Evolutionary conservation across 371 early-diverging fungal genomes (phyloP), one percentile per base, ranked within the genome.

Genomic region (Rhizopus microsporus): DNA sequence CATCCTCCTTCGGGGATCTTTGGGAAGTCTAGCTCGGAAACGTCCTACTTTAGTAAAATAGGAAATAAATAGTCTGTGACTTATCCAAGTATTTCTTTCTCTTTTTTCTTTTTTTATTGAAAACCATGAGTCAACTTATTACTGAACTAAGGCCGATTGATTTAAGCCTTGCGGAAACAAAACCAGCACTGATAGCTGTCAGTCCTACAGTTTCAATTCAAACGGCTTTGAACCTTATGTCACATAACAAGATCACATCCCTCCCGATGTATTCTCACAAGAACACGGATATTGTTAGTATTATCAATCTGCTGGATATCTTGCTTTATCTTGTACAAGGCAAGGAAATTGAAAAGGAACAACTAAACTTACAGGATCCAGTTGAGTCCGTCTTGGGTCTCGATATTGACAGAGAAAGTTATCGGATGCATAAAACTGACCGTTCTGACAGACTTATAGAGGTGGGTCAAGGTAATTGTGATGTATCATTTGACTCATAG

Each of bases 261-360:
- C 59, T 86, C n/a, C 84, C 86, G 3, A 66, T 86, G 5, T 80
- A 79, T 53, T 82, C 82, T 38, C 84, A 83, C 60, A 68, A 72
- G 47, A 65, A 76, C 38, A 74, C 80, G 1, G 71, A 72, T 17
- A 69, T 85, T 1, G 79, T 80, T 35, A 81, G 77, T 43, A 81
- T 85, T 46, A 74, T 85, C 42, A 83, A 82, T 33, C 55, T 82
- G 2, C 70, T 75, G 56, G 86, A 85, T 60, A 77, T 85, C 5
- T 60, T 83, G 16, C 56, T 76, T 12, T 83, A 83, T 54, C 57
- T 82, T 23, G 60, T 80, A 0, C 56, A 50, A 45, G 55, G 62
- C 10, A 55, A 30, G 42, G 35, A 17, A 7, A 58, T 83, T 30
- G 62, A 81, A 35, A 75, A 69, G 40, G 77, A 78, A 16, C 68